Evolutionary conservation across 129 eudicot genomes (phyloP), one percentile per base, ranked within the genome.

Genomic region (Rutidosis leptorrhynchoides): DNA sequence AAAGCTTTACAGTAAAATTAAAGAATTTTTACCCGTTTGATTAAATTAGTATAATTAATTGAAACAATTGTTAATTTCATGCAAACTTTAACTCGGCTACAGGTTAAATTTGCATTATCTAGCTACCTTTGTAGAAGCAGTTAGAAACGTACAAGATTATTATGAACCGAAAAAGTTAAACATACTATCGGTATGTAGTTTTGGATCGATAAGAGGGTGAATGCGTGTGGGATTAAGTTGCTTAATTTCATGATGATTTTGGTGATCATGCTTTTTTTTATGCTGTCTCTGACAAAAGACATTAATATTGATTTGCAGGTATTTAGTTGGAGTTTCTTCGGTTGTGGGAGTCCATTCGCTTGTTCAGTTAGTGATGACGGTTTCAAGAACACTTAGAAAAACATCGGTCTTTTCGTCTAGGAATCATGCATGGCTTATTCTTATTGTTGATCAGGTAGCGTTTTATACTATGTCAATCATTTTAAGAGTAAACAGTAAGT

Each of bases 381-480:
- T 46, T 14, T 72, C 75, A 10, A 84, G 82, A 77, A 42, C 76
- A 46, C 42, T 83, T 43, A 74, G 77, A 27, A 87, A 80, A 42
- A 60, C 75, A 45, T 70, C 80, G 0, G 65, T 73, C 22, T 74
- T 85, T 71, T 78, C 86, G 22, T 87, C 94, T 26, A 72, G 82
- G 30, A 83, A 61, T 65, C 89, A 87, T 10, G 93, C 86, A 26
- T 90, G 97, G 97, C 81, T 90, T 58, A 65, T 85, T 77, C 87
- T 87, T 81, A 94, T 82, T 23, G 78, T 68, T 0, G 97, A 90
- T 73, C 96, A 90, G 97, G 97, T 87, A 73, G 24, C 42, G 17
- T 5, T 29, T 25, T 26, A 43, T 28, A 0, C n/a, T 16, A 6
- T 7, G 10, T 25, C 5, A 43, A 40, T 42, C 56, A 33, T 15